These are phyloP conservation scores for Cyanidiococcus yangmingshanensis DNA, from an alignment of 23 red algal species.

Conservation along the genomic window DNA sequence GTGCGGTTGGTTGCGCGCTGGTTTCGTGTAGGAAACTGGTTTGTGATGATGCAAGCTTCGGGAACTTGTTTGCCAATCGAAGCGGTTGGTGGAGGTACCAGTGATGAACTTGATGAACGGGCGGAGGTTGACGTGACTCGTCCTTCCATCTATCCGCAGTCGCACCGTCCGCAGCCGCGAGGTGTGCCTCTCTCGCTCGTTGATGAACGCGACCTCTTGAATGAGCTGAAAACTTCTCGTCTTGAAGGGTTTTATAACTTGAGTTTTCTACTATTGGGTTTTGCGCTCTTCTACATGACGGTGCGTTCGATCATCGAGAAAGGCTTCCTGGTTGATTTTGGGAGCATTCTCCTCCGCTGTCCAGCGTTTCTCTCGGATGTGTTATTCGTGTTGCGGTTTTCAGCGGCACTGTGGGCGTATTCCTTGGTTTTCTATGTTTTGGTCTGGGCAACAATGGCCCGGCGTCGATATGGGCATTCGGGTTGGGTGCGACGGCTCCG, in stretches of 20 bases:
- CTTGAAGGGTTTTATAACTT: constrained; percentile 81
- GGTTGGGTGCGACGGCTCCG: not conserved
- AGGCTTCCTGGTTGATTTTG: constrained; percentile 35
- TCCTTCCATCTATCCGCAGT: constrained; percentile 29
- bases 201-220: constrained; percentile 28
- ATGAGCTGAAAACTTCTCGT: constrained; percentile 59
- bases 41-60: too few relatives aligned
- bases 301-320: constrained; percentile 50
- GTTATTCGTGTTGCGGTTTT: constrained; percentile 25
- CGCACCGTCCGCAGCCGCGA: constrained; percentile 21
- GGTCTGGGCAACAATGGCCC: not conserved
- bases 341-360: constrained; percentile 12
- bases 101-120: not conserved
- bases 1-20: too few relatives aligned
- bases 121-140: constrained; percentile 3
- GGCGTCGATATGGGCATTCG: not conserved
- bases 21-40: too few relatives aligned
- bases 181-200: not conserved
- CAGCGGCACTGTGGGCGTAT: constrained; percentile 5
- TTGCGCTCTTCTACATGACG: constrained; percentile 55
- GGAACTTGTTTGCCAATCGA: too few relatives aligned
- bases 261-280: constrained; percentile 56
- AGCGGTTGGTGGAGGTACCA: too few relatives aligned
- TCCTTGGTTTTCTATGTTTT: not conserved
- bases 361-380: constrained; percentile 31